Conservation (phyloP, 1,284 basidiomycete species). For the Cryptococcus sp. region DNA sequence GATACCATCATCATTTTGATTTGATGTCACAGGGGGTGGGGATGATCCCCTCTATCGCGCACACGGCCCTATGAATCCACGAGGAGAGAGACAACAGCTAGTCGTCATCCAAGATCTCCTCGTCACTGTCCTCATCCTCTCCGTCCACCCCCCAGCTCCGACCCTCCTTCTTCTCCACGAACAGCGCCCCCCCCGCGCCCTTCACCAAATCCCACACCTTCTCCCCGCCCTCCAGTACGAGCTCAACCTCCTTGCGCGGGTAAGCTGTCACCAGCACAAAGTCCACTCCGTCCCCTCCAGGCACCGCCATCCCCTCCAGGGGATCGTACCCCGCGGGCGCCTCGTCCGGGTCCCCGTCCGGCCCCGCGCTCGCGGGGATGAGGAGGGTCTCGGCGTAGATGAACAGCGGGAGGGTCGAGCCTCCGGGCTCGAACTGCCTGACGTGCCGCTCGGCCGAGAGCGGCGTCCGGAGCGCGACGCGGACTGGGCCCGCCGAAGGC, state of each 20-base stretch:
- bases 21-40: too few species aligned
- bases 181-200: conserved; percentile 42
- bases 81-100: background rate
- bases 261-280: conserved; percentile 41
- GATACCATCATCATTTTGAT: too few species aligned
- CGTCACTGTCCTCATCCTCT: conserved; percentile 12
- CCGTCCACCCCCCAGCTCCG: conserved; percentile 29
- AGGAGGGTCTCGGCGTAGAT: conserved; percentile 47
- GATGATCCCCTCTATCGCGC: too few species aligned
- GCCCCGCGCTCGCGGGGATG: conserved; percentile 24
- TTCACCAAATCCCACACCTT: conserved; percentile 41
- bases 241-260: conserved; percentile 39
- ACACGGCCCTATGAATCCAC: too few species aligned
- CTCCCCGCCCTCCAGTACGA: conserved; percentile 29
- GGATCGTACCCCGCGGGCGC: conserved; percentile 41
- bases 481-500: conserved; percentile 22
- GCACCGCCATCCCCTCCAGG: background rate
- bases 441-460: conserved; percentile 35
- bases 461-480: conserved; percentile 41
- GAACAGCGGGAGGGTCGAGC: conserved; percentile 36
- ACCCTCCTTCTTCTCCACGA: conserved; percentile 43
- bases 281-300: conserved; percentile 1
- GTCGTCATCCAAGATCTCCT: conserved; percentile 11
- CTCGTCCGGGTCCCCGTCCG: conserved; percentile 28
- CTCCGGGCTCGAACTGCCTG: conserved; percentile 26